Percentiles rank a stretch among this genome's conserved stretches.
phyloP scores from a whole-genome alignment of 306 rosid genomes.

The Quercus engelmannii region DNA sequence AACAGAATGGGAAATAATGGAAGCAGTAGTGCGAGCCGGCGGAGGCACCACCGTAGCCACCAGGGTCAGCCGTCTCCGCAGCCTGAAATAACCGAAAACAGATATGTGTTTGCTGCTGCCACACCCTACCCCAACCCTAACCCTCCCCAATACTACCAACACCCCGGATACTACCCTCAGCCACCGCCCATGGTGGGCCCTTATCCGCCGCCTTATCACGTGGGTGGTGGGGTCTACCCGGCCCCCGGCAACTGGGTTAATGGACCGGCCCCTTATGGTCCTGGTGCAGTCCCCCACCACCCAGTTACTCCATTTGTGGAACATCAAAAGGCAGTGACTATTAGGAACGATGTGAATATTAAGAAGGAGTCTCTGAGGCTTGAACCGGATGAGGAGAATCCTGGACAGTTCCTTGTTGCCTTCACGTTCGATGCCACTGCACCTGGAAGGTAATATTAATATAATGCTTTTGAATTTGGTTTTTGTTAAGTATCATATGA shows the following conservation, averaged over 20 bases:
- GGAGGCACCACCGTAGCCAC: constrained; percentile 19
- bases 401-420: constrained; percentile 28
- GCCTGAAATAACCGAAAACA: constrained; percentile 2
- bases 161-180: constrained; percentile 22
- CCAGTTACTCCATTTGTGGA: constrained; percentile 19
- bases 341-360: constrained; percentile 42
- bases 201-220: constrained; percentile 10
- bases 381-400: constrained; percentile 45
- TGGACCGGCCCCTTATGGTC: neutral
- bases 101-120: constrained; percentile 9
- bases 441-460: constrained; percentile 29
- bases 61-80: constrained; percentile 12
- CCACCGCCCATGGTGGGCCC: constrained; percentile 18
- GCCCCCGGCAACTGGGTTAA: too few species aligned
- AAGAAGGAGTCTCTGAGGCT: constrained; percentile 37
- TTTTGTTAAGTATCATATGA: neutral
- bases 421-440: constrained; percentile 52
- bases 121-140: constrained; percentile 26
- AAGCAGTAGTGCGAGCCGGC: constrained; percentile 18
- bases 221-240: constrained; percentile 15
- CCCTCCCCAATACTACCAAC: constrained; percentile 20
- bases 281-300: neutral
- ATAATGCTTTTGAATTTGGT: neutral
- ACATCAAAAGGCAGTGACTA: constrained; percentile 37
- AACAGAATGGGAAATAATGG: constrained; percentile 36